phyloP scores from a whole-genome alignment of 2,329 filamentous ascomycete genomes.

The Ophiognomonia clavigignenti-juglandacearum region DNA sequence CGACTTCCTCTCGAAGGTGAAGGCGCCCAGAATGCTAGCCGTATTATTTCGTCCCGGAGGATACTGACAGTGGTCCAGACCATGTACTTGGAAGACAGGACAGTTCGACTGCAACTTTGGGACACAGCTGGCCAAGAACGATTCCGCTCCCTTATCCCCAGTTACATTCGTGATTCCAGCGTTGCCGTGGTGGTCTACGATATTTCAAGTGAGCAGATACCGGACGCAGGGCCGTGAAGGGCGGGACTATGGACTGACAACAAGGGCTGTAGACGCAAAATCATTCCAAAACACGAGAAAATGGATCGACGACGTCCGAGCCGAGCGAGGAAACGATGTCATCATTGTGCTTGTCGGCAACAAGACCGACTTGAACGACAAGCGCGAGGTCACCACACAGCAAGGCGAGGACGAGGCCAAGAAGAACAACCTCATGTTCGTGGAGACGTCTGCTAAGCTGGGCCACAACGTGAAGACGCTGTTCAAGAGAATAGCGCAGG shows the following conservation, averaged over 20 bases:
- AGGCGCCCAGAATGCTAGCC: conserved; percentile 22
- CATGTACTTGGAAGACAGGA: conserved; percentile 99
- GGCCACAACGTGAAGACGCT: conserved; percentile 97
- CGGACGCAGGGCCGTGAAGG: conserved; percentile 2
- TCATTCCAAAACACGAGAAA: conserved; percentile 98
- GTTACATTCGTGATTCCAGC: conserved; percentile 96
- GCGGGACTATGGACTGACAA: conserved; percentile 1
- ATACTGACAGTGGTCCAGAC: conserved; percentile 51
- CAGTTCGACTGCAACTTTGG: conserved; percentile 95
- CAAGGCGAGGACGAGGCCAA: conserved; percentile 98
- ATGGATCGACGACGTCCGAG: conserved; percentile 98
- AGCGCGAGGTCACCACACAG: conserved; percentile 91
- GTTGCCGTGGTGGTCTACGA: conserved; percentile 99
- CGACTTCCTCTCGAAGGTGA: conserved; percentile 95
- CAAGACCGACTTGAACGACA: conserved; percentile 98
- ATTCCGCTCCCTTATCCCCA: conserved; percentile 94
- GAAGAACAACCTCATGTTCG: conserved; percentile 97
- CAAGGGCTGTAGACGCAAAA: conserved; percentile 62
- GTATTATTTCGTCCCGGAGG: background rate
- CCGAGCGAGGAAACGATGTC: conserved; percentile 95
- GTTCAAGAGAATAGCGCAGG: conserved; percentile 97
- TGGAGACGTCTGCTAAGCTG: conserved; percentile 96
- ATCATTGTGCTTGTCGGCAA: conserved; percentile 98
- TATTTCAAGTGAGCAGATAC: conserved; percentile 66
- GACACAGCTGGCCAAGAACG: conserved; percentile 97